Percentiles rank a stretch among this genome's conserved stretches.
Evolutionary conservation across 345 rosid species (phyloP).

Genomic region (Syzygium aromaticum): DNA sequence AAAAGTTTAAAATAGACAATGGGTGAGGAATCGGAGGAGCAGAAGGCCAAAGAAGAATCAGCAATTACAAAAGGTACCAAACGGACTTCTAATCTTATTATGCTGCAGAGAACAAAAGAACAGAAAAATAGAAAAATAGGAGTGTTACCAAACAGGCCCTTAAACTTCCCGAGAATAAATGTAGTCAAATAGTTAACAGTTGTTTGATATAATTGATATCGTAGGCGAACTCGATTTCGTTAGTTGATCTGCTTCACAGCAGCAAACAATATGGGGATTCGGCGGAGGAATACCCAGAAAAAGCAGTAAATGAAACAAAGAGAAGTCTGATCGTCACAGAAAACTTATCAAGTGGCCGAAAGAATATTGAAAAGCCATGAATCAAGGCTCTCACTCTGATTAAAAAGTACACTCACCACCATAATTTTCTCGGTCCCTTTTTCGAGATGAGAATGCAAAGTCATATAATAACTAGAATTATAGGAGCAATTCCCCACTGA

Average conservation of each 20-base stretch:
- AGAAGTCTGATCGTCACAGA: neutral
- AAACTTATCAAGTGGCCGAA: neutral
- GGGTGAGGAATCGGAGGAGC: neutral
- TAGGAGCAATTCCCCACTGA: neutral
- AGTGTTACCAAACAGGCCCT: no score
- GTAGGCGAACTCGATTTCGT: neutral
- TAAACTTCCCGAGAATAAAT: neutral
- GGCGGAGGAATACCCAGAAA: neutral
- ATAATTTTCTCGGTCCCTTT: neutral
- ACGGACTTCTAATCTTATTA: no score
- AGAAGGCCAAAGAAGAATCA: neutral
- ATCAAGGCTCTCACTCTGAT: neutral
- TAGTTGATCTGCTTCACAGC: neutral
- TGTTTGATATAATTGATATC: neutral
- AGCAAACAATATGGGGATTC: neutral
- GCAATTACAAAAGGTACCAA: no score
- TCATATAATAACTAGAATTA: neutral
- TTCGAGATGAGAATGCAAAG: neutral
- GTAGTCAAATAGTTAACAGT: neutral
- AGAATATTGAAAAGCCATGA: neutral
- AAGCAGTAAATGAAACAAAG: neutral
- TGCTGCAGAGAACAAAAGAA: no score
- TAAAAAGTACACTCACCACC: neutral
- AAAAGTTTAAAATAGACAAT: neutral
- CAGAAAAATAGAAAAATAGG: no score